A percentile compares a stretch with the other conserved stretches of the same genome.
These are phyloP conservation scores for Globisporangium spiculum DNA, from an alignment of 352 stramenopile species.

Conservation along the genomic window DNA sequence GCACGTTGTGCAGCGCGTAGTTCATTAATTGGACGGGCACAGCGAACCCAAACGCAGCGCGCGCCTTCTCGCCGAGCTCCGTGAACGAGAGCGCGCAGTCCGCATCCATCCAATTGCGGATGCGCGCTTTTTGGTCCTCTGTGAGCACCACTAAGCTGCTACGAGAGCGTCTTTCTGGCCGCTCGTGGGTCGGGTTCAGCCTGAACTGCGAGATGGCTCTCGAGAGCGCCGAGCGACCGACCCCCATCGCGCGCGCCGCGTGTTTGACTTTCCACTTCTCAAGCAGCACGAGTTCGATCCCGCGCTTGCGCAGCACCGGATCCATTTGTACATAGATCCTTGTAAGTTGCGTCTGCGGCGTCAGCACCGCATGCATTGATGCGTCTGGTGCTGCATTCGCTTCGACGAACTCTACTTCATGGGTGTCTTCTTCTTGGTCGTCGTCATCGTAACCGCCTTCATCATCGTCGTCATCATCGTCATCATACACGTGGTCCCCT, in stretches of 20 bases:
- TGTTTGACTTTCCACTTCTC: constrained; percentile 38
- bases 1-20: not conserved
- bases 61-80: constrained; percentile 15
- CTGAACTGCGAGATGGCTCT: constrained; percentile 53
- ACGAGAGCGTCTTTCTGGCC: constrained; percentile 7
- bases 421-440: no score
- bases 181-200: constrained; percentile 39
- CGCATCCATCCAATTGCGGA: constrained; percentile 21
- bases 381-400: not conserved
- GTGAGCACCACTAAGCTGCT: constrained; percentile 50
- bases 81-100: constrained; percentile 24
- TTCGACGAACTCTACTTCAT: no score
- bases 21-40: not conserved
- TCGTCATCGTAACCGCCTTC: no score
- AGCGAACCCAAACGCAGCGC: not conserved
- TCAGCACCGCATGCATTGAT: no score
- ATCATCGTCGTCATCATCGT: no score
- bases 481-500: no score
- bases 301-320: constrained; percentile 18
- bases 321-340: not conserved
- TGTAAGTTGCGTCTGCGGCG: not conserved
- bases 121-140: constrained; percentile 30
- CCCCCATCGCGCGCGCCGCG: constrained; percentile 42
- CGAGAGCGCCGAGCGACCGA: constrained; percentile 70
- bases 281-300: constrained; percentile 33